Base-by-base conservation (phyloP, 1,284 basidiomycete genomes). In the Peniophora sp. region DNA sequence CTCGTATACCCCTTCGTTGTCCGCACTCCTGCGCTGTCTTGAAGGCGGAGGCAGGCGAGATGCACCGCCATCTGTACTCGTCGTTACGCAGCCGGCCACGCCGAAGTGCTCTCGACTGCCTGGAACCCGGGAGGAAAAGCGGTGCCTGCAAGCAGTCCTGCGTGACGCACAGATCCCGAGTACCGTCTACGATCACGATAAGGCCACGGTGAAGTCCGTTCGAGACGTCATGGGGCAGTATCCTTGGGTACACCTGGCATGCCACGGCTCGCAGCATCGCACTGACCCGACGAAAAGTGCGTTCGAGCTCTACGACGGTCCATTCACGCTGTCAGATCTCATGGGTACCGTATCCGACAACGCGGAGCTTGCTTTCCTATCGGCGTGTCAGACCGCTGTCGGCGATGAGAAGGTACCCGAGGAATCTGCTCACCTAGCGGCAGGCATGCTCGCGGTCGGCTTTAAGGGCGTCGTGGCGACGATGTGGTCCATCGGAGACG, bases 401-500 rank as follows among this genome's bases (percentile, higher is more conserved):
- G 49, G 49, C 8, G 49, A 47, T 32, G 44, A 37, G 32, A 27
- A 35, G 11, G 11, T 22, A 11, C 44, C 44, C 11, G 49, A 47
- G n/a, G 49, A 51, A 27, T 42, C 49, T 9, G 32, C 46, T 9
- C 60, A 62, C 47, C 57, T 63, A 15, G 61, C 61, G 2, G 60
- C 60, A 20, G 57, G 56, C 22, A 52, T 63, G 62, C 53, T 57
- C 24, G 52, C 58, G 15, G 54, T 57, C 18, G 62, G 62, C 17
- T 60, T 52, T 43, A 51, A 51, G n/a, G 50, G 54, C 22, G 54
- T 55, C n/a, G 48, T 63, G 24, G 61, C 58, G 22, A 62, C 61
- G 24, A 56, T 62, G 57, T 63, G 62, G 62, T 55, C 54, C 9
- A 59, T 60, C 20, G 46, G 48, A 3, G 58, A 61, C 32, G 23